Evolutionary conservation across 2,329 filamentous ascomycete species (phyloP).

Genomic region (Neofusicoccum sp.): DNA sequence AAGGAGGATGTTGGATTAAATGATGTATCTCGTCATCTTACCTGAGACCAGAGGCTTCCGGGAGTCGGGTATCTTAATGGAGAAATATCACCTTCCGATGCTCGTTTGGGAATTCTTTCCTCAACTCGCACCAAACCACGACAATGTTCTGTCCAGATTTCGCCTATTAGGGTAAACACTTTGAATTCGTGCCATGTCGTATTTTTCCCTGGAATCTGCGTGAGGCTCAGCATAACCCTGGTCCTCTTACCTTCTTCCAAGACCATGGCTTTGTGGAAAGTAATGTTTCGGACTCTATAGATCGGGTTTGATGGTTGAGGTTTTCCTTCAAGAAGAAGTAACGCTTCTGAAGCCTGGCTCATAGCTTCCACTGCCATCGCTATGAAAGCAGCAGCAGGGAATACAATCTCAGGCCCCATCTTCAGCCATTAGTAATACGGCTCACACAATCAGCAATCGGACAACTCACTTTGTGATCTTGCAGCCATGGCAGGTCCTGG

Average conservation of each 20-base stretch:
- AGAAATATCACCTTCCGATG: too few species aligned
- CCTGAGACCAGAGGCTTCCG: too few species aligned
- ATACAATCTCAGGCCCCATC: background rate
- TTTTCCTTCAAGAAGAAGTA: conserved; percentile 23
- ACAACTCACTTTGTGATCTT: conserved; percentile 37
- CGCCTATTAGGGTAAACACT: conserved; percentile 21
- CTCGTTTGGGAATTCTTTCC: background rate
- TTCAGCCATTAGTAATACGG: too few species aligned
- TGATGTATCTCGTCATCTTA: too few species aligned
- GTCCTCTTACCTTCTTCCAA: conserved; percentile 25
- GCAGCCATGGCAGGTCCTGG: conserved; percentile 45
- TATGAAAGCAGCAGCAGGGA: background rate
- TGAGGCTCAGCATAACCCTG: conserved; percentile 24
- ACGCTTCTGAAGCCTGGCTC: background rate
- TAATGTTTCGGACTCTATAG: conserved; percentile 25
- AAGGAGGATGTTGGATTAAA: too few species aligned
- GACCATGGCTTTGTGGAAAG: conserved; percentile 22
- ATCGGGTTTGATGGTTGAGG: background rate
- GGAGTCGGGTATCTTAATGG: too few species aligned
- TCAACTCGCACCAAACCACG: conserved; percentile 23
- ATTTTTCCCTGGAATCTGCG: conserved; percentile 10
- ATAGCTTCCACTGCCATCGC: background rate
- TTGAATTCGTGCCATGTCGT: conserved; percentile 23
- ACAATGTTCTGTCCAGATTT: conserved; percentile 24
- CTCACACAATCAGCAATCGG: too few species aligned